Percentiles rank a stretch among this genome's conserved stretches.
Conservation (phyloP, 2,329 filamentous ascomycete genomes). For the Penicillium sclerotiorum region DNA sequence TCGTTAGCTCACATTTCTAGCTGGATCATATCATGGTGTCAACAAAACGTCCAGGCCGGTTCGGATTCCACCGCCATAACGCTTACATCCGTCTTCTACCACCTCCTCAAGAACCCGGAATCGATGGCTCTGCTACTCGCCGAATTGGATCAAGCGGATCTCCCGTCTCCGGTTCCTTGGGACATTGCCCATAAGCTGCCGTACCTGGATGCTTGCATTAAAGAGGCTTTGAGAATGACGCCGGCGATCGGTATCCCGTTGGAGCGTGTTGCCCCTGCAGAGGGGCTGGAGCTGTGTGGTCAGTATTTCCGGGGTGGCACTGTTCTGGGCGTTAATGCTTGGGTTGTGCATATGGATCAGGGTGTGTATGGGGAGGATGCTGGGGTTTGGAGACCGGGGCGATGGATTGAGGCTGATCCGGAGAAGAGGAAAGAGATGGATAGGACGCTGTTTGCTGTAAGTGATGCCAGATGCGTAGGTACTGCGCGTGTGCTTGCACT, state of each 20-base stretch:
- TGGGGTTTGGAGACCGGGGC: constrained; percentile 42
- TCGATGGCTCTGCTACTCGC: constrained; percentile 2
- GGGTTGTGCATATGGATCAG: constrained; percentile 43
- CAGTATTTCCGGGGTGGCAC: constrained; percentile 36
- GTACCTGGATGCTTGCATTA: constrained; percentile 17
- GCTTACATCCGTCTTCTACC: constrained; percentile 9
- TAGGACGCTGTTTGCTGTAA: constrained; percentile 12
- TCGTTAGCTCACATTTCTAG: neutral
- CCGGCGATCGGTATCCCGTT: constrained; percentile 14
- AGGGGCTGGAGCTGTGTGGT: constrained; percentile 6
- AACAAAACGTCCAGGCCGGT: constrained; percentile 13
- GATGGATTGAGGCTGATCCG: constrained; percentile 40
- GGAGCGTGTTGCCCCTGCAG: constrained; percentile 13
- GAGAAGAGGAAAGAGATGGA: constrained; percentile 15
- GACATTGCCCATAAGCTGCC: constrained; percentile 10
- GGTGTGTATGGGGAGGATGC: constrained; percentile 35
- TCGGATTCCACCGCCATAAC: constrained; percentile 15
- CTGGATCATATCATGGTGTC: constrained; percentile 14
- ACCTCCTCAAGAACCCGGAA: constrained; percentile 11
- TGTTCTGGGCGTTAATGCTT: constrained; percentile 45
- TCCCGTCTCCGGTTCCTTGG: constrained; percentile 14
- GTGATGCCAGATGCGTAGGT: neutral
- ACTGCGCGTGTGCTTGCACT: too few relatives aligned
- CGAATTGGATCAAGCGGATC: constrained; percentile 10
- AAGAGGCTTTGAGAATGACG: constrained; percentile 15